phyloP scores from a whole-genome alignment of 192 early-diverging fungal species.

The Backusella tarrabulga region DNA sequence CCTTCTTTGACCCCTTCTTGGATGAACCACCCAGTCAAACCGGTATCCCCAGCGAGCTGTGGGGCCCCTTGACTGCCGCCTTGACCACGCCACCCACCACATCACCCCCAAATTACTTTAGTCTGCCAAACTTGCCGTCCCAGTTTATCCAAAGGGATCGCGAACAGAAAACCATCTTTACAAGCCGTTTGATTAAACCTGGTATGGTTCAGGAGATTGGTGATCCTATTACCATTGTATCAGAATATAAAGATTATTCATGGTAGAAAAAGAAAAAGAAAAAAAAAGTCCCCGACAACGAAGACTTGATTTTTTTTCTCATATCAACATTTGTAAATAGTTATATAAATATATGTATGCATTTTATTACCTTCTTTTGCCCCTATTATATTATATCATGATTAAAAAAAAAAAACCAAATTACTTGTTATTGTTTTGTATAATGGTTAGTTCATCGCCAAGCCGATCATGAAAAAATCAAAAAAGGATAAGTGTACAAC shows the following conservation, averaged over 20 bases:
- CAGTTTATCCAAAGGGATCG: slow-evolving; percentile 27
- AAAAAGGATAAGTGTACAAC: neutral
- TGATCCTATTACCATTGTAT: slow-evolving; percentile 19
- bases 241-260: slow-evolving; percentile 10
- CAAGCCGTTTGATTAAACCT: slow-evolving; percentile 19
- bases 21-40: slow-evolving; percentile 28
- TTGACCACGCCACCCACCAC: slow-evolving; percentile 10
- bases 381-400: neutral
- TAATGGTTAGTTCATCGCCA: neutral
- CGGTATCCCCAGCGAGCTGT: slow-evolving; percentile 9
- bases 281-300: neutral
- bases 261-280: slow-evolving; percentile 14
- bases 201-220: slow-evolving; percentile 22
- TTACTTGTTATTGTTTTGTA: neutral
- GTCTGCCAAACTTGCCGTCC: slow-evolving; percentile 23
- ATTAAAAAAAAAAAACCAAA: neutral
- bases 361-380: neutral
- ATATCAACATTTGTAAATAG: neutral
- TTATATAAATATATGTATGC: neutral
- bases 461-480: neutral
- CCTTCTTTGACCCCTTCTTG: slow-evolving; percentile 32
- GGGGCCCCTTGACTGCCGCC: slow-evolving; percentile 16
- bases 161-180: slow-evolving; percentile 16
- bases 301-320: no score
- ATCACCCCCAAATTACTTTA: slow-evolving; percentile 35